A percentile compares a stretch with the other conserved stretches of the same genome.
Evolutionary conservation across 805 yeast species (phyloP).

Genomic region (Ogataea trehalophila): DNA sequence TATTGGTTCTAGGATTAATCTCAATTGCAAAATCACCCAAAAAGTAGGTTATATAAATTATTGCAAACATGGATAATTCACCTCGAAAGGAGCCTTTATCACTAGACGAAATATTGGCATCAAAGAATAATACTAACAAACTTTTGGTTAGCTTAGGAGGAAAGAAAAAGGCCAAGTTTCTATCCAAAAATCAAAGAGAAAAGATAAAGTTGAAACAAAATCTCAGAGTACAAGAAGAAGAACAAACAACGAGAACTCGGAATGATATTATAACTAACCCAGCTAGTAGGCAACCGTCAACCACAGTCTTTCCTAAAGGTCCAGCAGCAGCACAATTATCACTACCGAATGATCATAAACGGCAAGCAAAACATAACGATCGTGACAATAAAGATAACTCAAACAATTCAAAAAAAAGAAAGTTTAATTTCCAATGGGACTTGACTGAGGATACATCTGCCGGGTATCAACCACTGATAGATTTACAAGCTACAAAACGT

Average conservation of each 20-base stretch:
- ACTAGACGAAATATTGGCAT: conserved; percentile 32
- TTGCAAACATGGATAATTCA: not conserved
- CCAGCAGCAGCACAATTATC: not conserved
- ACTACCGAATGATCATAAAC: not conserved
- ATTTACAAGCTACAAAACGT: conserved; percentile 21
- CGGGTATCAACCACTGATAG: conserved; percentile 38
- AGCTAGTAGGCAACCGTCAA: too few species aligned
- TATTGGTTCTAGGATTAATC: not conserved
- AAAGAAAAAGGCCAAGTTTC: conserved; percentile 27
- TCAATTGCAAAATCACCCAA: not conserved
- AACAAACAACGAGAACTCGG: conserved; percentile 1
- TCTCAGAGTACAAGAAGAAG: conserved; percentile 5
- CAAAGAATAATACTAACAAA: conserved; percentile 27
- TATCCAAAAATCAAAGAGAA: conserved; percentile 43
- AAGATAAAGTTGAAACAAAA: conserved; percentile 26
- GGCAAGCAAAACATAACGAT: not conserved
- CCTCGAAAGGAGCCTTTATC: conserved; percentile 30
- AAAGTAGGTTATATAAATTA: not conserved
- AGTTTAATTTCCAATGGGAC: conserved; percentile 69
- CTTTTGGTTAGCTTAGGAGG: conserved; percentile 4
- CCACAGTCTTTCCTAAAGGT: too few species aligned
- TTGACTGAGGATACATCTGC: conserved; percentile 59
- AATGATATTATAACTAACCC: not conserved
- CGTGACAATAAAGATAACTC: not conserved
- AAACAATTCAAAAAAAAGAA: conserved; percentile 18